Percentiles rank a stretch among this genome's conserved stretches.
Conservation (phyloP, 345 rosid species). For the Boechera stricta region DNA sequence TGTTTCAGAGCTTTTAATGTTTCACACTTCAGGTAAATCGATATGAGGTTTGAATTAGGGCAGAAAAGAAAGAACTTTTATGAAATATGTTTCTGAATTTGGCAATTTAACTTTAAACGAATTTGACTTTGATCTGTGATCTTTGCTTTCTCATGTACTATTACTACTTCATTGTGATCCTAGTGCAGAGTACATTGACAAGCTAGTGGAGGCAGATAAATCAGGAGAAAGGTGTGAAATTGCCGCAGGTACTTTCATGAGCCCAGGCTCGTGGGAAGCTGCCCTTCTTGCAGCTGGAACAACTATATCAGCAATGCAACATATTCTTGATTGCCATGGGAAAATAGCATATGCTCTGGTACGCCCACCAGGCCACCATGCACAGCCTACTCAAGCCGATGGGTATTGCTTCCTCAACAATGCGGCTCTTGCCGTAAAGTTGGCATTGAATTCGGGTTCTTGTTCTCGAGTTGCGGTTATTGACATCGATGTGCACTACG, state of each 20-base stretch:
- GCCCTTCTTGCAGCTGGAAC: constrained; percentile 87
- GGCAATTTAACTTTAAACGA: background rate
- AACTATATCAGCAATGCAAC: constrained; percentile 76
- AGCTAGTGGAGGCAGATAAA: constrained; percentile 62
- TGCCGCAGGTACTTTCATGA: constrained; percentile 73
- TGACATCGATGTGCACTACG: constrained; percentile 91
- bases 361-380: constrained; percentile 96
- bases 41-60: background rate
- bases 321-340: constrained; percentile 66
- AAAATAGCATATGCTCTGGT: constrained; percentile 73
- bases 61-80: constrained; percentile 10
- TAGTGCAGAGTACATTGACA: constrained; percentile 64
- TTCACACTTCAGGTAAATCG: constrained; percentile 64
- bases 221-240: constrained; percentile 62
- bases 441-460: constrained; percentile 66
- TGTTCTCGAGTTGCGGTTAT: constrained; percentile 62
- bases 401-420: constrained; percentile 94
- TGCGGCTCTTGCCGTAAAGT: constrained; percentile 71
- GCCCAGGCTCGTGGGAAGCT: constrained; percentile 78
- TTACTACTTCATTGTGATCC: background rate
- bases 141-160: background rate
- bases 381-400: constrained; percentile 87
- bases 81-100: background rate
- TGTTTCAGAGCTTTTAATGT: constrained; percentile 65
- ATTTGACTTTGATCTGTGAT: background rate